Evolutionary conservation across 139 green algal genomes (phyloP).

Genomic region (Zygnema cylindricum): DNA sequence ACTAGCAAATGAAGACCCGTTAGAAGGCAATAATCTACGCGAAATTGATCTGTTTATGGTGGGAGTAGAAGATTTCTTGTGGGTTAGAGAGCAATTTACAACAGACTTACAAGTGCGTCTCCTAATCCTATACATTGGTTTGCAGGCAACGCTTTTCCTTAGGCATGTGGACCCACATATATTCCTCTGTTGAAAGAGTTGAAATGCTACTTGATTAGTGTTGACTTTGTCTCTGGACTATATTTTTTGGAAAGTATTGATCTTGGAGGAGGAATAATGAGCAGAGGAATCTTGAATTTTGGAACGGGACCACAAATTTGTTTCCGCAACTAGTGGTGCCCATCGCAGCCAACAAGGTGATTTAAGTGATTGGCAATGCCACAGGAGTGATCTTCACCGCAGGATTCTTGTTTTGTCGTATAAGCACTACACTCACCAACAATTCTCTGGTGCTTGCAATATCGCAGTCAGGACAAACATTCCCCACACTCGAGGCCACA

Average conservation of each 20-base stretch:
- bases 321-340: slow-evolving; percentile 55
- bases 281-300: too few species aligned
- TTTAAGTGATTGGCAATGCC: slow-evolving; percentile 52
- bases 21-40: slow-evolving; percentile 13
- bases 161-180: too few species aligned
- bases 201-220: too few species aligned
- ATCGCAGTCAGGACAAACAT: slow-evolving; percentile 59
- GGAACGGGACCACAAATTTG: not conserved
- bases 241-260: too few species aligned
- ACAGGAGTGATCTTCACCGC: slow-evolving; percentile 33
- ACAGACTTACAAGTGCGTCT: slow-evolving; percentile 59
- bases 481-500: slow-evolving; percentile 58
- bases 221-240: too few species aligned
- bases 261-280: too few species aligned
- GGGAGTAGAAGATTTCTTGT: slow-evolving; percentile 52
- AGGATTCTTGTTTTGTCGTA: slow-evolving; percentile 44
- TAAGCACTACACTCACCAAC: not conserved
- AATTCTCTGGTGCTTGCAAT: slow-evolving; percentile 50
- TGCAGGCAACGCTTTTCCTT: too few species aligned
- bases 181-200: too few species aligned
- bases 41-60: slow-evolving; percentile 57
- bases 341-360: slow-evolving; percentile 61
- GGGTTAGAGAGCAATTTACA: slow-evolving; percentile 62
- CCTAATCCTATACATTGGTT: too few species aligned
- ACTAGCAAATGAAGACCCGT: not conserved